Conservation (phyloP, 2,329 filamentous ascomycete genomes). For the Sporothrix humicola region DNA sequence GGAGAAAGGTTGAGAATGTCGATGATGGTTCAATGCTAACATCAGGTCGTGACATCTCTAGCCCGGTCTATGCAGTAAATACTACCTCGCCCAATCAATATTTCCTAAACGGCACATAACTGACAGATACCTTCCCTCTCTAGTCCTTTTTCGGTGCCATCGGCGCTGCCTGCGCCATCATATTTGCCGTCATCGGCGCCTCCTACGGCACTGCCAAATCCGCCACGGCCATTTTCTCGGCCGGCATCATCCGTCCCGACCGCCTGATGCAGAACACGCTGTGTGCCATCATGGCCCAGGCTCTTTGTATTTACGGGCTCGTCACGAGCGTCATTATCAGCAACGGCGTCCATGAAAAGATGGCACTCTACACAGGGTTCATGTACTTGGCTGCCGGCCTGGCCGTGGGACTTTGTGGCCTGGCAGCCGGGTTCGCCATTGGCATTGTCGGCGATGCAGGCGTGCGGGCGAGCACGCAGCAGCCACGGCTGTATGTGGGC, state of each 20-base stretch:
- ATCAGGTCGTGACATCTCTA: background rate
- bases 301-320: constrained; percentile 58
- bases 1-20: background rate
- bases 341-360: constrained; percentile 76
- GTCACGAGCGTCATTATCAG: constrained; percentile 38
- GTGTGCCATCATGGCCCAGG: constrained; percentile 91
- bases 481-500: constrained; percentile 94
- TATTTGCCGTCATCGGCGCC: constrained; percentile 67
- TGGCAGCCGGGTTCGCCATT: constrained; percentile 95
- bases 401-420: constrained; percentile 87
- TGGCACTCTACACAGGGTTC: constrained; percentile 78
- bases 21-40: background rate
- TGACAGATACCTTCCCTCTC: background rate
- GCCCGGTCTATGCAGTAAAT: constrained; percentile 49
- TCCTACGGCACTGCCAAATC: constrained; percentile 89
- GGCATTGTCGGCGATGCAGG: constrained; percentile 94
- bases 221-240: constrained; percentile 83
- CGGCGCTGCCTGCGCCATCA: constrained; percentile 74
- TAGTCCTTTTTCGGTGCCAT: constrained; percentile 93
- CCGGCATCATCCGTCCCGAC: constrained; percentile 82
- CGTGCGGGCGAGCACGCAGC: constrained; percentile 93
- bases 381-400: constrained; percentile 92
- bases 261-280: constrained; percentile 98
- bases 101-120: background rate
- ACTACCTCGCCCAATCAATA: constrained; percentile 37